Base-by-base conservation (phyloP, 2,329 filamentous ascomycete species). In the Ophiostoma triangulosporum region DNA sequence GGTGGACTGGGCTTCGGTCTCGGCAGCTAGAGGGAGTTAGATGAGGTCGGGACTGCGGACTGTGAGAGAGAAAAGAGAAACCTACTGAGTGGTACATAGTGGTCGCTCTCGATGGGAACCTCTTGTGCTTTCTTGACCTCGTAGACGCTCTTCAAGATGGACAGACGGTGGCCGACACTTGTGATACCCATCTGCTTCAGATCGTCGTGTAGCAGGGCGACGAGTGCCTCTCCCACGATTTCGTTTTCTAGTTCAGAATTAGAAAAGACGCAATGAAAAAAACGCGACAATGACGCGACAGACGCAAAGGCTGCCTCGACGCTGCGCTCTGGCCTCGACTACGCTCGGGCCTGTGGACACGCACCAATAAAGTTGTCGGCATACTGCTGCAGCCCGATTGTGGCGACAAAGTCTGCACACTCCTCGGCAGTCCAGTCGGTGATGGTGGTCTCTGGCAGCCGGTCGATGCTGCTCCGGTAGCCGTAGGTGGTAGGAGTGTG, bases 81-180 rank as follows among this genome's bases (percentile, higher is more conserved):
- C 86, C 62, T 83, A 95, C 90, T 93, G 50, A 93, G 74, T 35
- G 93, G 93, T 51, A 96, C 78, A 66, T 96, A 98, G 67, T 97
- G 88, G 63, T 96, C 91, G 57, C 84, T 83, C 64, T 97, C 91
- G 62, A 96, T 79, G 15, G 88, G 85, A 56, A 97, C 80, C 62
- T 95, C 89, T 64, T 96, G 90, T 59, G 88, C 88, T 66, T 91
- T 84, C 72, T 98, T 98, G 64, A 93, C 84, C 64, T 97, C 90
- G 70, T 96, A 97, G 53, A 97, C 89, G 62, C 83, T 90, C 71
- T 96, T 97, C 55, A 98, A 76, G 55, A 98, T 94, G 22, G 89
- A 95, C 62, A 98, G 75, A 56, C 93, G 84, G 70, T 98, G 93
- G 38, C 93, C 93, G 48, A 96, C 88, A 69, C 91, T 97, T 58